A percentile compares a stretch with the other conserved stretches of the same genome.
phyloP scores from a whole-genome alignment of 140 eudicot species.

The Oenanthe javanica region DNA sequence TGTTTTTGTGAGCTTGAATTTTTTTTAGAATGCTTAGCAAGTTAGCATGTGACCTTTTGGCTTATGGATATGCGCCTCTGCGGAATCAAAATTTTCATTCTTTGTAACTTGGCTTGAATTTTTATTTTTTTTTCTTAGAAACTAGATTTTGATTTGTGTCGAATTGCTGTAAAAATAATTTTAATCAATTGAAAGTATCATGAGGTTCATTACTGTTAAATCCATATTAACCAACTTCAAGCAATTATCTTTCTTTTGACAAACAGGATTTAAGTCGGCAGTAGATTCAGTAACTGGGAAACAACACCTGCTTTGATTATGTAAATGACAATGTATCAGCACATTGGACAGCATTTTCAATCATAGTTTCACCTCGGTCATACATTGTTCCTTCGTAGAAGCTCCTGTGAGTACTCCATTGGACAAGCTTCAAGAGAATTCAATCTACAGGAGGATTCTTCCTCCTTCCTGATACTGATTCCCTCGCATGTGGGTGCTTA shows the following conservation, averaged over 20 bases:
- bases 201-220: background rate
- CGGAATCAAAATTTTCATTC: background rate
- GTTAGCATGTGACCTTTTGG: no score
- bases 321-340: background rate
- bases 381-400: background rate
- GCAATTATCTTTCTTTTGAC: conserved; percentile 3
- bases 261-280: conserved; percentile 57
- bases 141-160: background rate
- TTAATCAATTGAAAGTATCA: background rate
- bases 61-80: background rate
- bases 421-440: background rate
- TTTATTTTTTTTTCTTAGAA: background rate
- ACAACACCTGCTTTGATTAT: conserved; percentile 61
- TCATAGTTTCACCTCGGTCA: background rate
- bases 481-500: background rate
- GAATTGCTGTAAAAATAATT: background rate
- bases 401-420: background rate
- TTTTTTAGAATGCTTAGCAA: background rate
- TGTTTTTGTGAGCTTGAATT: background rate
- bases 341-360: background rate
- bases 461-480: background rate
- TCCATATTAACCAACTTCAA: background rate
- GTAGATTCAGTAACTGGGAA: conserved; percentile 89
- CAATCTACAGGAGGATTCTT: background rate
- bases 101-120: background rate